Evolutionary conservation across 129 eudicot genomes (phyloP).

Genomic region (Calendula officinalis): DNA sequence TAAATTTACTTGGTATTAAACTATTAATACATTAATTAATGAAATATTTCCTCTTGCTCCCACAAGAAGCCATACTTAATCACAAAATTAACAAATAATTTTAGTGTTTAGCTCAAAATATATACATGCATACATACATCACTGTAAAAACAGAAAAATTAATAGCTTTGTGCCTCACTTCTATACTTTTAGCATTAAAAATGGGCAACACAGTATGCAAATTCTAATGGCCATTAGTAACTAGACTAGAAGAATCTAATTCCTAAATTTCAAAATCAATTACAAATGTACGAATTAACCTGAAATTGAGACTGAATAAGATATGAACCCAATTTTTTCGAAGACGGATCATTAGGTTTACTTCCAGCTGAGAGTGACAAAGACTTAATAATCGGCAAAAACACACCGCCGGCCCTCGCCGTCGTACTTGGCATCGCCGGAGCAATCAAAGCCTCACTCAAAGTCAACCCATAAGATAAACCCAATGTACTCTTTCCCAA

Average conservation of each 20-base stretch:
- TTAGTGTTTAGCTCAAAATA: too few relatives aligned
- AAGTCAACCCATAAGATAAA: conserved; percentile 78
- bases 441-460: conserved; percentile 87
- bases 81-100: not conserved
- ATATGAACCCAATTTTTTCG: conserved; percentile 70
- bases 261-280: conserved; percentile 9
- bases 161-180: too few relatives aligned
- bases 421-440: conserved; percentile 99
- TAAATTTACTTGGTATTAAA: not conserved
- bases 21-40: conserved; percentile 6
- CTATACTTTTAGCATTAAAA: too few relatives aligned
- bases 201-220: too few relatives aligned
- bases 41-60: conserved; percentile 4
- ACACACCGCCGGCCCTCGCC: conserved; percentile 93
- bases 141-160: too few relatives aligned
- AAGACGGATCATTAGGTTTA: conserved; percentile 57
- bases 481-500: conserved; percentile 84
- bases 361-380: conserved; percentile 71
- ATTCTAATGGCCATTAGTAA: conserved; percentile 14
- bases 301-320: conserved; percentile 80
- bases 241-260: not conserved
- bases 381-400: conserved; percentile 87
- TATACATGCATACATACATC: too few relatives aligned
- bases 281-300: conserved; percentile 36
- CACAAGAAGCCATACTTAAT: conserved; percentile 24